phyloP scores from a whole-genome alignment of 495 filamentous ascomycete genomes.

The Barbatosphaeria neglecta region DNA sequence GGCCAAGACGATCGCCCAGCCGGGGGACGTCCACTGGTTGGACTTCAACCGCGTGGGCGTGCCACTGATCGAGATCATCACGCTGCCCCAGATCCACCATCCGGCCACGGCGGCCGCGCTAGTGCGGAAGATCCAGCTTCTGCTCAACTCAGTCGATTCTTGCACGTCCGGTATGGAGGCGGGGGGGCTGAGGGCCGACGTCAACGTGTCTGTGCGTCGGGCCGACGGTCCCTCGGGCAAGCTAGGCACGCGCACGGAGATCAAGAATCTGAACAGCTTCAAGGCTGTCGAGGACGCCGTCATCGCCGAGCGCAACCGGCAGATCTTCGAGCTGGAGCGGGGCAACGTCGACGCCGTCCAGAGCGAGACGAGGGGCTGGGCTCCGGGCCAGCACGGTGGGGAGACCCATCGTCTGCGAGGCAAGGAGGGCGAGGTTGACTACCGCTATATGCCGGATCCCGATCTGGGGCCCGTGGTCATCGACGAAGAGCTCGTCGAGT shows the following conservation, averaged over 20 bases:
- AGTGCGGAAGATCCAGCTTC: conserved; percentile 77
- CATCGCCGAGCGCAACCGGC: conserved; percentile 76
- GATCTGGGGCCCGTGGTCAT: conserved; percentile 76
- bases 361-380: conserved; percentile 92
- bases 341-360: conserved; percentile 56
- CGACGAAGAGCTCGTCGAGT: conserved; percentile 51
- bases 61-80: conserved; percentile 92
- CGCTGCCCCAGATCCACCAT: conserved; percentile 70
- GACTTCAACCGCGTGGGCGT: conserved; percentile 92
- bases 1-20: conserved; percentile 78
- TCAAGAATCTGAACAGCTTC: conserved; percentile 94
- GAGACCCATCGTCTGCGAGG: conserved; percentile 71
- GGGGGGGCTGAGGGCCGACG: conserved; percentile 82
- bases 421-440: conserved; percentile 96
- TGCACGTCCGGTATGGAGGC: conserved; percentile 86
- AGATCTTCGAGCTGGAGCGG: conserved; percentile 64
- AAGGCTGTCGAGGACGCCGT: conserved; percentile 92
- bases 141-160: conserved; percentile 69
- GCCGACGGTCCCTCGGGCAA: conserved; percentile 27
- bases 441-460: conserved; percentile 96
- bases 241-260: conserved; percentile 84
- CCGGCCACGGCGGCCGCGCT: conserved; percentile 76
- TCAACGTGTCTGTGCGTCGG: conserved; percentile 81
- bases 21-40: conserved; percentile 59
- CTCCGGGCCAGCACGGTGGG: conserved; percentile 50